These are phyloP conservation scores for Aurifilum marmelostoma DNA, from an alignment of 2,329 filamentous ascomycete genomes.

Conservation along the genomic window DNA sequence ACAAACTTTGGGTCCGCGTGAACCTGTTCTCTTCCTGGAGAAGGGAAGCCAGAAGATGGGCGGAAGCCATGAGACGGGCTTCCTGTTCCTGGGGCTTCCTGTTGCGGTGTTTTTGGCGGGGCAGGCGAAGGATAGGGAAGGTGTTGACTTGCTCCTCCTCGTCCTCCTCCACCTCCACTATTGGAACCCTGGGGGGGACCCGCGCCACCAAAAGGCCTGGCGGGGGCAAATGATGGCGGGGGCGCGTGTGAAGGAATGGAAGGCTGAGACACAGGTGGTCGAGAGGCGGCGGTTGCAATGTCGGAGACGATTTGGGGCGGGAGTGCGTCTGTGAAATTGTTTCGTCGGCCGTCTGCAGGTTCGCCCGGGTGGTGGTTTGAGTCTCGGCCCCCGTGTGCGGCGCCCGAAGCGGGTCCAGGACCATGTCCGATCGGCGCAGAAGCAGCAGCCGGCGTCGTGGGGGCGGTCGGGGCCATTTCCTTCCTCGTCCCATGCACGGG, in stretches of 20 bases:
- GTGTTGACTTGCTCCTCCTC: background rate
- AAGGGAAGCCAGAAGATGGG: constrained; percentile 37
- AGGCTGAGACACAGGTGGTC: background rate
- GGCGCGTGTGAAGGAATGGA: background rate
- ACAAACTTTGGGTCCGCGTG: constrained; percentile 40
- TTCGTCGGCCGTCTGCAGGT: background rate
- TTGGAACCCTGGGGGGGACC: background rate
- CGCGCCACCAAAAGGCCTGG: background rate
- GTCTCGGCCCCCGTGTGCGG: background rate
- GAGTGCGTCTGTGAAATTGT: background rate
- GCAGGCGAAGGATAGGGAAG: background rate
- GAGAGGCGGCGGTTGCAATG: background rate
- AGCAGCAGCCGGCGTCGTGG: background rate
- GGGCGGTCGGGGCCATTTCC: background rate
- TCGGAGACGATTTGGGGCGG: constrained; percentile 20
- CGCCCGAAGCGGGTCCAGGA: background rate
- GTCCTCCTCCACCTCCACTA: too few relatives aligned
- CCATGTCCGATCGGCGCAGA: background rate
- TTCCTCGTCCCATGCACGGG: background rate
- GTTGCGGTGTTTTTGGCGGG: background rate
- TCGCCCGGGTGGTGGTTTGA: background rate
- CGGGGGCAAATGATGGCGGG: background rate
- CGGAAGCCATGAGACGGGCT: background rate
- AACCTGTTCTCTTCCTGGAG: constrained; percentile 39
- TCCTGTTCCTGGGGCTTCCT: constrained; percentile 3